Conservation (phyloP, 1,284 basidiomycete genomes). For the Xerocomus nothofagi region DNA sequence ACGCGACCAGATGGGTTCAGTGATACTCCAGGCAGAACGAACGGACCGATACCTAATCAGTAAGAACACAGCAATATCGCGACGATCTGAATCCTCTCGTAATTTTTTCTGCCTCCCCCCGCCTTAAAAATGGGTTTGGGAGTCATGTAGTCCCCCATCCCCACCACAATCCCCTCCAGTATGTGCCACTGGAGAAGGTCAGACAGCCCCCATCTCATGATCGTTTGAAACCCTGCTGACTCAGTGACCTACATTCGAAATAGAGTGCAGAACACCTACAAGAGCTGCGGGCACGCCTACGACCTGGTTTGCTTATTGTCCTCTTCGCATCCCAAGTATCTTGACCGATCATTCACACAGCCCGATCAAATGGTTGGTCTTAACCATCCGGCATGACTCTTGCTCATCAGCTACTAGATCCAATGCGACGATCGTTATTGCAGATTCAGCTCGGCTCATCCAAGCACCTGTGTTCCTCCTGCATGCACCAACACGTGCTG, state of each 20-base stretch:
- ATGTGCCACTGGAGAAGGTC: conserved; percentile 38
- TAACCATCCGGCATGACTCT: not conserved
- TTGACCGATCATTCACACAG: conserved; percentile 36
- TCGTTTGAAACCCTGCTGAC: conserved; percentile 7
- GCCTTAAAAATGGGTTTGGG: conserved; percentile 29
- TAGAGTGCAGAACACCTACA: conserved; percentile 38
- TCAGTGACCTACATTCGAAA: conserved; percentile 2
- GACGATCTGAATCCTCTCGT: conserved; percentile 23
- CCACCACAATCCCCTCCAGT: conserved; percentile 8
- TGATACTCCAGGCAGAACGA: conserved; percentile 23
- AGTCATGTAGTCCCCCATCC: conserved; percentile 3
- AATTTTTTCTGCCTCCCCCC: conserved; percentile 15
- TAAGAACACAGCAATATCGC: conserved; percentile 24
- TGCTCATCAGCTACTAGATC: conserved; percentile 39
- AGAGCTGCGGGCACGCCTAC: conserved; percentile 54
- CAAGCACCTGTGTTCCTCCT: conserved; percentile 54
- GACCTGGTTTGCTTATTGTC: conserved; percentile 47
- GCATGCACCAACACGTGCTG: conserved; percentile 65
- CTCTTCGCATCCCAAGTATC: conserved; percentile 15
- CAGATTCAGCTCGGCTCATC: conserved; percentile 69
- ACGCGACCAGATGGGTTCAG: conserved; percentile 19
- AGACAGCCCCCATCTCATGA: not conserved
- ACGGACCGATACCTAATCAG: conserved; percentile 28
- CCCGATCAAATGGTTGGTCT: conserved; percentile 54
- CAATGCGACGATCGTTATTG: conserved; percentile 62